Percentiles rank a stretch among this genome's conserved stretches.
phyloP scores from a whole-genome alignment of 73 alveolate genomes.

The Paramecium sonneborni region DNA sequence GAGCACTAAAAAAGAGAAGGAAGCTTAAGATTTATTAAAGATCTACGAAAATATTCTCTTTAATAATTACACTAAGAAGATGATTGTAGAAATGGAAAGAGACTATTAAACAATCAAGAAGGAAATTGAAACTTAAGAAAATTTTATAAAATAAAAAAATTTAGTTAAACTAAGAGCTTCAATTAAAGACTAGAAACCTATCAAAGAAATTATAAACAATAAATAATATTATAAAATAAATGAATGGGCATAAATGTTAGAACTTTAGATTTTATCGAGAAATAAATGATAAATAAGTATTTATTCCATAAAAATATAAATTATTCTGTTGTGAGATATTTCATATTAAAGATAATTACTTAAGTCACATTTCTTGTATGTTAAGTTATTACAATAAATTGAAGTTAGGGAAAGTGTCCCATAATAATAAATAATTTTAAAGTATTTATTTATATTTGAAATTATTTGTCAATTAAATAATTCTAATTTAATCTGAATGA shows the following conservation, averaged over 20 bases:
- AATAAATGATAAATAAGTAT: too few relatives aligned
- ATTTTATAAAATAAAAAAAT: neutral
- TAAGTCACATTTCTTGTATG: too few relatives aligned
- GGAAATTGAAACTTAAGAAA: neutral
- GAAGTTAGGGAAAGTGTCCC: neutral
- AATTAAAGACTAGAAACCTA: neutral
- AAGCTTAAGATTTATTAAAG: neutral
- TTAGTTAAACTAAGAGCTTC: neutral
- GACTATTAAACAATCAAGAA: neutral
- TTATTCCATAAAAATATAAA: too few relatives aligned
- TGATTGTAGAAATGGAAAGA: neutral
- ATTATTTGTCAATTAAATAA: neutral
- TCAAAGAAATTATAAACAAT: neutral
- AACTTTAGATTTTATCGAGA: neutral
- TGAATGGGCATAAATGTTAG: neutral
- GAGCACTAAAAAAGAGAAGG: neutral
- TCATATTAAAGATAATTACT: neutral
- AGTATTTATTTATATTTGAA: neutral
- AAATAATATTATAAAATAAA: neutral
- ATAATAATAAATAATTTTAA: neutral
- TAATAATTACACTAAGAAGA: neutral
- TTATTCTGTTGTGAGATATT: too few relatives aligned
- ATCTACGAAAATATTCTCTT: neutral
- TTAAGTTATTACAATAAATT: neutral
- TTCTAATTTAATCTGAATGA: neutral